A percentile compares a stretch with the other conserved stretches of the same genome.
These are phyloP conservation scores for Lactarius psammicola DNA, from an alignment of 768 basidiomycete genomes.

Conservation along the genomic window DNA sequence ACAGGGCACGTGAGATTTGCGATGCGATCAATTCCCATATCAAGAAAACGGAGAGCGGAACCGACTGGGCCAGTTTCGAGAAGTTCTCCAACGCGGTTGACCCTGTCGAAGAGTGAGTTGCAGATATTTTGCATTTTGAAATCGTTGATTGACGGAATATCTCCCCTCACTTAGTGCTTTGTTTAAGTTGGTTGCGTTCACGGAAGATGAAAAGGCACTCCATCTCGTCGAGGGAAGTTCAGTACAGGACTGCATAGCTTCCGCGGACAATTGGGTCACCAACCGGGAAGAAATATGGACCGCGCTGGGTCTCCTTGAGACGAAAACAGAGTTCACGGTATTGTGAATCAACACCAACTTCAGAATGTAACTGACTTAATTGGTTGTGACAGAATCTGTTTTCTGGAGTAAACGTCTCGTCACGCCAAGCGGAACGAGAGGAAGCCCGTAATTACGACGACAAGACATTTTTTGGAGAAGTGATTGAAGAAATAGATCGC, in stretches of 20 bases:
- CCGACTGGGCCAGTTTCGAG: constrained; percentile 26
- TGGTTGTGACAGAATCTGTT: constrained; percentile 8
- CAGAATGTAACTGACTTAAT: neutral
- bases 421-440: constrained; percentile 4
- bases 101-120: constrained; percentile 28
- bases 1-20: constrained; percentile 27
- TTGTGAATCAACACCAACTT: neutral
- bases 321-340: constrained; percentile 14
- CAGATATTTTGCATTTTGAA: no score
- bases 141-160: neutral
- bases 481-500: constrained; percentile 10
- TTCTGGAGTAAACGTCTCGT: neutral
- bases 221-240: constrained; percentile 6
- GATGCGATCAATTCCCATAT: constrained; percentile 27
- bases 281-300: constrained; percentile 20
- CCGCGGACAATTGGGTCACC: constrained; percentile 17
- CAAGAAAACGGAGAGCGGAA: constrained; percentile 16
- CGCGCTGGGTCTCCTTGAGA: constrained; percentile 13
- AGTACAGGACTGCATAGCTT: constrained; percentile 15
- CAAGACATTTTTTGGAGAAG: constrained; percentile 12
- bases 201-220: constrained; percentile 20
- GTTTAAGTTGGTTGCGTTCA: constrained; percentile 14
- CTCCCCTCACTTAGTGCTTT: constrained; percentile 3
- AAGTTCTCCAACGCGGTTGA: constrained; percentile 29
- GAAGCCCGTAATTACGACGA: constrained; percentile 15